phyloP scores from a whole-genome alignment of 768 basidiomycete genomes.

The Asterophora parasitica region DNA sequence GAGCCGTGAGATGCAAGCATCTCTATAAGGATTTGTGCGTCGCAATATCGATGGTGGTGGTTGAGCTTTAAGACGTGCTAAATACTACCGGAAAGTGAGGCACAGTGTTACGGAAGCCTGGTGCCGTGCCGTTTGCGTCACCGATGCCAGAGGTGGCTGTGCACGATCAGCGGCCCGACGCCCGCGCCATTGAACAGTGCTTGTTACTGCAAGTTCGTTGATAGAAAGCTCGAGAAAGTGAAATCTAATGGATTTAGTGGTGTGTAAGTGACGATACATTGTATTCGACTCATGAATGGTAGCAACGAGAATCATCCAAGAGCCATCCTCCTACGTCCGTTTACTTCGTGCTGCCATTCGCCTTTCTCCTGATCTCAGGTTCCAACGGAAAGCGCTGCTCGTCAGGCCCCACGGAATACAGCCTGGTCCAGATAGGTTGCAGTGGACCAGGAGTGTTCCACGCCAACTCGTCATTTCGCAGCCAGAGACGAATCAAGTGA shows the following conservation, averaged over 20 bases:
- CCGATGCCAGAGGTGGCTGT: too few relatives aligned
- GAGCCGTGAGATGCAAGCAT: constrained; percentile 41
- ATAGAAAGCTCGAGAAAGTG: too few relatives aligned
- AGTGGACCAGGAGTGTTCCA: constrained; percentile 39
- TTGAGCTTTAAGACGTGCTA: too few relatives aligned
- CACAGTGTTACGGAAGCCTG: too few relatives aligned
- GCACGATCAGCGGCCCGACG: too few relatives aligned
- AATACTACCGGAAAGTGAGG: too few relatives aligned
- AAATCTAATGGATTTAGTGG: too few relatives aligned
- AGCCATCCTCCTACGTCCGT: background rate
- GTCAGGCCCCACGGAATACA: constrained; percentile 37
- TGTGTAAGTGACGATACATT: too few relatives aligned
- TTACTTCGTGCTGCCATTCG: constrained; percentile 27
- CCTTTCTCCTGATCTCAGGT: constrained; percentile 38
- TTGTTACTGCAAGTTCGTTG: too few relatives aligned
- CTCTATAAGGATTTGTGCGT: constrained; percentile 4
- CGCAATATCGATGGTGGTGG: background rate
- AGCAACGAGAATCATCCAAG: background rate
- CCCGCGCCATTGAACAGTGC: too few relatives aligned
- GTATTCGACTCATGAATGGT: background rate
- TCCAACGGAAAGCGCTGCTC: constrained; percentile 40
- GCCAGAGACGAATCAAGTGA: constrained; percentile 41
- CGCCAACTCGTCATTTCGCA: constrained; percentile 41
- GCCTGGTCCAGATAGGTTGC: constrained; percentile 30
- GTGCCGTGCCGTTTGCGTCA: too few relatives aligned